Conservation (phyloP, 2,329 filamentous ascomycete species). For the Fusarium chuoi region DNA sequence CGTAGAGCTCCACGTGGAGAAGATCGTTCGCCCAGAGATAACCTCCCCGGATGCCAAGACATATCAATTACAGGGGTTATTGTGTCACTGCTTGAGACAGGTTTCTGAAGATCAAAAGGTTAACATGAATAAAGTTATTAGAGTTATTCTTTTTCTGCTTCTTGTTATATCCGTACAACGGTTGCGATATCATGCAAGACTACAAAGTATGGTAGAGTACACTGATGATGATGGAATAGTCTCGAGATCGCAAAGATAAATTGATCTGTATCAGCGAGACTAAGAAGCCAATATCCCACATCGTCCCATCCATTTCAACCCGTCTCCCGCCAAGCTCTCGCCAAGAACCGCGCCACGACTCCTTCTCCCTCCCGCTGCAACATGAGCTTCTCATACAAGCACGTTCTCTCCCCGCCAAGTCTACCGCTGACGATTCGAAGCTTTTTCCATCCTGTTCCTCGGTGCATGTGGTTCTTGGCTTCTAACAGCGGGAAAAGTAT, state of each 20-base stretch:
- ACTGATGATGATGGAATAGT: too few species aligned
- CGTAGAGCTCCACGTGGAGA: constrained; percentile 19
- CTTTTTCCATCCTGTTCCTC: not conserved
- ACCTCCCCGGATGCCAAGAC: constrained; percentile 26
- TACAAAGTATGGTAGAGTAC: too few species aligned
- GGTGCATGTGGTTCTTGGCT: not conserved
- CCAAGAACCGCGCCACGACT: constrained; percentile 27
- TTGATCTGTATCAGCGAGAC: fast-evolving
- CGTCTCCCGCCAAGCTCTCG: constrained; percentile 8
- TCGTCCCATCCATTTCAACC: not conserved
- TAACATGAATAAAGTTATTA: not conserved
- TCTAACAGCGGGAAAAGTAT: too few species aligned
- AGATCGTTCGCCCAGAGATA: constrained; percentile 18
- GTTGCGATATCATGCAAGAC: not conserved
- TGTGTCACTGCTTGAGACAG: not conserved
- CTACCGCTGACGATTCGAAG: not conserved
- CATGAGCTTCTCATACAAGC: not conserved
- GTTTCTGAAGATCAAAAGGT: not conserved
- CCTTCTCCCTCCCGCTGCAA: constrained; percentile 1
- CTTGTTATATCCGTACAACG: not conserved
- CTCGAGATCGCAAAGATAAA: not conserved
- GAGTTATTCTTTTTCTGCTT: not conserved
- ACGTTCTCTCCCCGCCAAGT: constrained; percentile 11
- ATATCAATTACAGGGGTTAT: not conserved
- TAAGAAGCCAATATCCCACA: not conserved